phyloP scores from a whole-genome alignment of 2,329 filamentous ascomycete species.

The Parastagonospora nodorum region DNA sequence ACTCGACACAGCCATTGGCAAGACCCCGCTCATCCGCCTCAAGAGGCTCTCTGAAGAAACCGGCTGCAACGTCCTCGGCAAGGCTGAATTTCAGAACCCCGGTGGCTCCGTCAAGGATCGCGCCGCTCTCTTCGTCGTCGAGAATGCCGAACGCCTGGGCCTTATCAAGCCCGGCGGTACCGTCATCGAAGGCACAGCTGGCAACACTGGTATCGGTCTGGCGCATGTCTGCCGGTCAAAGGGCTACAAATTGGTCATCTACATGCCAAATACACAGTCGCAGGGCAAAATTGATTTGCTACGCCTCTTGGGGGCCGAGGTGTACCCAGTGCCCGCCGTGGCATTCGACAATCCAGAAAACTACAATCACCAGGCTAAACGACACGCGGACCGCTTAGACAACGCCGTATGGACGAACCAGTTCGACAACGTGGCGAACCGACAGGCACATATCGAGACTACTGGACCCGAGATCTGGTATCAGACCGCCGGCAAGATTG shows the following conservation, averaged over 20 bases:
- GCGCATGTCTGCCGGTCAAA: conserved; percentile 92
- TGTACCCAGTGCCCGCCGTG: conserved; percentile 93
- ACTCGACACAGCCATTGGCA: conserved; percentile 79
- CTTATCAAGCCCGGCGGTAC: conserved; percentile 84
- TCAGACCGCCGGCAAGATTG: conserved; percentile 82
- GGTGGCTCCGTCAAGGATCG: conserved; percentile 96
- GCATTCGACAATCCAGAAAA: conserved; percentile 94
- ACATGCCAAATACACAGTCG: conserved; percentile 99
- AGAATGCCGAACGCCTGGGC: conserved; percentile 88
- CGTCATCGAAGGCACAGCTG: conserved; percentile 94
- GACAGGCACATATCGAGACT: conserved; percentile 92
- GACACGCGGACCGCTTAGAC: conserved; percentile 83
- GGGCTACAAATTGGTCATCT: conserved; percentile 95
- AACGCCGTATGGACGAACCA: conserved; percentile 99
- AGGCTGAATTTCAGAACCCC: conserved; percentile 98
- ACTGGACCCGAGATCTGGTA: conserved; percentile 97
- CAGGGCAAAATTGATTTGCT: conserved; percentile 97
- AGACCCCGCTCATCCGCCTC: conserved; percentile 90
- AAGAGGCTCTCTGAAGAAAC: conserved; percentile 88
- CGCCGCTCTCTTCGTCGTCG: conserved; percentile 90
- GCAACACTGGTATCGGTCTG: conserved; percentile 96
- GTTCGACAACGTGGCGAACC: conserved; percentile 95
- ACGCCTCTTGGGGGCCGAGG: conserved; percentile 87
- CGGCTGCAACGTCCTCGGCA: conserved; percentile 91
- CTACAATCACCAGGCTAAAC: conserved; percentile 94